These are phyloP conservation scores for Esteya vermicola DNA, from an alignment of 2,329 filamentous ascomycete species.

Conservation along the genomic window DNA sequence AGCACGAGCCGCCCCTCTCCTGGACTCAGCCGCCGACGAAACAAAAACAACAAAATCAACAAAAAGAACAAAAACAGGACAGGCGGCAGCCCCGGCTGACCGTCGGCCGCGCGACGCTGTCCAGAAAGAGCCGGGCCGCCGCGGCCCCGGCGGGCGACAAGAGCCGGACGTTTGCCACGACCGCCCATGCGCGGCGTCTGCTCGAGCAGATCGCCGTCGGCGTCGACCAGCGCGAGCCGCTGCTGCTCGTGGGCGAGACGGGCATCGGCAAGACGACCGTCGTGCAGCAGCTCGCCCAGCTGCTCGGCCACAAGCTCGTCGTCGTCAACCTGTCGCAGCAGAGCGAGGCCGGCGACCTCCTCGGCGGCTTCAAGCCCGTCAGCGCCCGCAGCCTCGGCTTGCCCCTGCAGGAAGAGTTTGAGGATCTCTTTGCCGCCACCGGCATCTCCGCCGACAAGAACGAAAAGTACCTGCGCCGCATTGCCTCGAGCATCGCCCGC, in stretches of 20 bases:
- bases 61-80: no score
- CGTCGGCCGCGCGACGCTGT: constrained; percentile 52
- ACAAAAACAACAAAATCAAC: no score
- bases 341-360: constrained; percentile 87
- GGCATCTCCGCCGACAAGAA: constrained; percentile 80
- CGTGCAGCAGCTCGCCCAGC: constrained; percentile 78
- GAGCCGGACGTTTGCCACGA: constrained; percentile 65
- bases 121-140: constrained; percentile 25
- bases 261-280: constrained; percentile 97
- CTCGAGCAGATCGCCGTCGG: constrained; percentile 81
- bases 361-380: constrained; percentile 93
- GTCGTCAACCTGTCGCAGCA: constrained; percentile 96
- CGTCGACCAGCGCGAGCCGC: constrained; percentile 71
- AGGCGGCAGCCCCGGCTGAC: no score
- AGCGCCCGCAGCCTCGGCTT: constrained; percentile 78
- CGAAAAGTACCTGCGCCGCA: constrained; percentile 66
- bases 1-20: constrained; percentile 57
- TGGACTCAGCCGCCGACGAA: constrained; percentile 41
- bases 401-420: constrained; percentile 86
- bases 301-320: constrained; percentile 72
- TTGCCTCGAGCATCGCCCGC: constrained; percentile 66
- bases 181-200: constrained; percentile 67
- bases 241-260: constrained; percentile 93
- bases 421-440: constrained; percentile 73
- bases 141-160: constrained; percentile 20